phyloP scores from a whole-genome alignment of 129 eudicot species.

The Helianthus tuberosus region DNA sequence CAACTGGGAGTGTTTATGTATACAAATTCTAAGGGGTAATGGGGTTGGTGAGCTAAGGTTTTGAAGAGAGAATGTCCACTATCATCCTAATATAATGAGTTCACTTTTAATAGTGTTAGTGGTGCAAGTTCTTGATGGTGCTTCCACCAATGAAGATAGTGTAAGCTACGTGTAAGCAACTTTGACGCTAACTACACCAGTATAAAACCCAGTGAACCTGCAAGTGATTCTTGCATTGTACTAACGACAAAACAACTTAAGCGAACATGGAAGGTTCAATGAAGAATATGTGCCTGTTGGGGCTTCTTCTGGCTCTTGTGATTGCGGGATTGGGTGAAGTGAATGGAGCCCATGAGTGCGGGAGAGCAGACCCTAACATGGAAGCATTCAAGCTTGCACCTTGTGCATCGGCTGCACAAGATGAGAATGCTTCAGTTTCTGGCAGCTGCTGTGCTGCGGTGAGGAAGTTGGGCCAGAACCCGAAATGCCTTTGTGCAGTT shows the following conservation, averaged over 20 bases:
- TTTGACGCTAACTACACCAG: constrained; percentile 7
- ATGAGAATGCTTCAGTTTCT: constrained; percentile 50
- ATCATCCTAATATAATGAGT: constrained; percentile 6
- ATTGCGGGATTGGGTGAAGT: constrained; percentile 46
- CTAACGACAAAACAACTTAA: constrained; percentile 3
- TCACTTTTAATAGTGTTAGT: constrained; percentile 37
- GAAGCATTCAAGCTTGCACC: constrained; percentile 81
- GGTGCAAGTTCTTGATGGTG: constrained; percentile 47
- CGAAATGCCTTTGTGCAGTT: constrained; percentile 86
- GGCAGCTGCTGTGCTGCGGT: constrained; percentile 65
- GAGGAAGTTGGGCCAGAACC: constrained; percentile 70
- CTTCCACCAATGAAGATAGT: constrained; percentile 53
- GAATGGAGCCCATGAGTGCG: constrained; percentile 76
- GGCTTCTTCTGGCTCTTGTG: constrained; percentile 37
- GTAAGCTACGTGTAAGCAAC: constrained; percentile 40
- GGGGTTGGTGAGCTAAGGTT: constrained; percentile 49
- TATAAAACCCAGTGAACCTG: constrained; percentile 37
- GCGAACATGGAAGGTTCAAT: constrained; percentile 46
- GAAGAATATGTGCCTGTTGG: constrained; percentile 49
- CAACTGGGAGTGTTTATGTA: background rate
- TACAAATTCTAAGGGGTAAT: constrained; percentile 27
- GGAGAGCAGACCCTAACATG: constrained; percentile 55
- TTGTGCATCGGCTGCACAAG: constrained; percentile 81
- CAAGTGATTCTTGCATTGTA: constrained; percentile 26
- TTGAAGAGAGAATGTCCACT: constrained; percentile 20